A percentile compares a stretch with the other conserved stretches of the same genome.
phyloP scores from a whole-genome alignment of 2,329 filamentous ascomycete species.

The Penicillium sp. region DNA sequence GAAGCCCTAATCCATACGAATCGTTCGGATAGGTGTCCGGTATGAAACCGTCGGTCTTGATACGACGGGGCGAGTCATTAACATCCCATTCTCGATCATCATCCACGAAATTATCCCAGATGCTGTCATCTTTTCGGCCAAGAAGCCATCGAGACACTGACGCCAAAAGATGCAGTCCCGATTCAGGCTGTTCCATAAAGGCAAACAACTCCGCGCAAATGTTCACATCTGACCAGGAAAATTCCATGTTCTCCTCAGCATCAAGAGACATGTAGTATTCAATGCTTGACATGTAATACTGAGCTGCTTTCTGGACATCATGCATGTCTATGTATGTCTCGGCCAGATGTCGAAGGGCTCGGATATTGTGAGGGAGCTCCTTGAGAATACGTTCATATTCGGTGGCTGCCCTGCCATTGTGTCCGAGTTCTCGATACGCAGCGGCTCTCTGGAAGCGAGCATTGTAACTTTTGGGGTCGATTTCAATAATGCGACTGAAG shows the following conservation, averaged over 20 bases:
- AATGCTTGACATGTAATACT: conserved; percentile 52
- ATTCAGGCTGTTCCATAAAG: conserved; percentile 57
- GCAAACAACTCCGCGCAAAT: conserved; percentile 80
- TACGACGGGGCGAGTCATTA: conserved; percentile 63
- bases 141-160: conserved; percentile 76
- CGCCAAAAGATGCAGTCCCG: conserved; percentile 68
- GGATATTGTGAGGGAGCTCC: conserved; percentile 51
- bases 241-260: conserved; percentile 42
- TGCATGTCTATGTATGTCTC: conserved; percentile 53
- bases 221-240: conserved; percentile 77
- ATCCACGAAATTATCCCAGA: conserved; percentile 66
- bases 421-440: conserved; percentile 49
- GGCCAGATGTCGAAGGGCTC: conserved; percentile 54
- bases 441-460: conserved; percentile 54
- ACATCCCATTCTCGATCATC: conserved; percentile 91
- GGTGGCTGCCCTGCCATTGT: conserved; percentile 44
- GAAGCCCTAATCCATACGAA: conserved; percentile 69
- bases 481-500: conserved; percentile 51
- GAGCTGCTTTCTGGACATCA: conserved; percentile 46
- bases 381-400: conserved; percentile 55
- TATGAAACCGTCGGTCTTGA: conserved; percentile 58
- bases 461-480: conserved; percentile 50
- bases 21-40: conserved; percentile 50
- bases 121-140: conserved; percentile 66
- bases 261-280: conserved; percentile 44